Conservation (phyloP, 2,329 filamentous ascomycete species). For the Cladophialophora immunda region DNA sequence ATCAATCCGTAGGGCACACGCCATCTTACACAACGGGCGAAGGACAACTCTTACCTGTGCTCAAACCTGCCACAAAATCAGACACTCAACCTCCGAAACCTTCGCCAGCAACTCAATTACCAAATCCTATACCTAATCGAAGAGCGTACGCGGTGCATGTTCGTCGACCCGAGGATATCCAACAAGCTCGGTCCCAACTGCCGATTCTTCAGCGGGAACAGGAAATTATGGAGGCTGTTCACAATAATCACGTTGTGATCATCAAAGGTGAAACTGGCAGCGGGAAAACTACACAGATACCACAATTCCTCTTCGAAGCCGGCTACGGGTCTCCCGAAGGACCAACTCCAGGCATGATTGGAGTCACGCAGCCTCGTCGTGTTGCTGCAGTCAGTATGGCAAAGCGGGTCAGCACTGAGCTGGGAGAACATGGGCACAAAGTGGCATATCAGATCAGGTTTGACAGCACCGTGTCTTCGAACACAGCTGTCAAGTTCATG, state of each 20-base stretch:
- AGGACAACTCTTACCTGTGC: slow-evolving; percentile 49
- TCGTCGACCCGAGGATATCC: slow-evolving; percentile 74
- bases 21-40: slow-evolving; percentile 49
- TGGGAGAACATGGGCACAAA: slow-evolving; percentile 77
- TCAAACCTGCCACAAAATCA: slow-evolving; percentile 18
- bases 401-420: slow-evolving; percentile 84
- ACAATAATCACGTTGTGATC: slow-evolving; percentile 88
- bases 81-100: slow-evolving; percentile 16
- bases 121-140: slow-evolving; percentile 47
- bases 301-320: slow-evolving; percentile 93
- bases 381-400: slow-evolving; percentile 98
- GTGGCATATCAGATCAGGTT: slow-evolving; percentile 97
- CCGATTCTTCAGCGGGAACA: slow-evolving; percentile 96
- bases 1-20: slow-evolving; percentile 77
- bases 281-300: slow-evolving; percentile 96
- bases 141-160: slow-evolving; percentile 81
- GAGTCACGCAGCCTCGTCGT: slow-evolving; percentile 90
- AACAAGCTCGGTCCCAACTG: slow-evolving; percentile 78
- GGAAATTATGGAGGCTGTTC: slow-evolving; percentile 96
- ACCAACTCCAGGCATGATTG: slow-evolving; percentile 89
- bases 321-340: slow-evolving; percentile 83
- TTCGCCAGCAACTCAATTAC: background rate
- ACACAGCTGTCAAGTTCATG: slow-evolving; percentile 98
- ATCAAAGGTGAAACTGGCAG: slow-evolving; percentile 95
- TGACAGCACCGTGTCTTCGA: slow-evolving; percentile 79